Base-by-base conservation (phyloP, 495 filamentous ascomycete genomes). In the Penicillium canariense region DNA sequence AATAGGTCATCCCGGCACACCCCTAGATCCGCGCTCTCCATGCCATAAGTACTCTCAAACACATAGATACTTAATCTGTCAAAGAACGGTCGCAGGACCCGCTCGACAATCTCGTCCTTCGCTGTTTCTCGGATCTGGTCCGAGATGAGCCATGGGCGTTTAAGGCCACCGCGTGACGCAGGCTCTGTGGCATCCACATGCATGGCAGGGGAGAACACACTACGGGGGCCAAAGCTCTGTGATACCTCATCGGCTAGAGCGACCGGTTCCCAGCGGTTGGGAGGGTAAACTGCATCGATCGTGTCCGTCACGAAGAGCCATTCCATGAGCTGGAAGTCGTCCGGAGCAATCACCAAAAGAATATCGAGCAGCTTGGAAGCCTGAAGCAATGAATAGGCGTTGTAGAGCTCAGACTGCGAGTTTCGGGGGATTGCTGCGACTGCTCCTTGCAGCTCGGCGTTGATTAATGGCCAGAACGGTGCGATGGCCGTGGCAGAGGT, bases 231-330 rank as follows among this genome's bases (percentile, higher is more conserved):
- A 0, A 97, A 74, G 54, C 84, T 87, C 59, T 94, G 89, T 0
- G 89, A 87, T 7, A 98, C 74, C 61, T 93, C 89, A 58, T 98
- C 94, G 15, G 88, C 87, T 10, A 97, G 78, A 1, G 91, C 90
- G 4, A 87, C 76, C 1, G 92, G 83, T 49, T 84, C 79, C 73
- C 85, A 88, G 45, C 78, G 72, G n/a, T 82, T 69, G 1, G 91
- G 86, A 14, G 87, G 84, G 64, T 97, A 97, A 20, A 97, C 90
- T 1, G 95, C 91, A 65, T 99, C 94, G 59, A 96, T 92, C 31
- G 92, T 97, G 66, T 99, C 95, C 5, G 91, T 93, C 22, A 97
- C 84, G 68, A 95, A 99, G 15, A 97, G 81, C 94, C 94, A 99
- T 74, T 96, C 90, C 50, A 91, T 82, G 34, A 96, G 78, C 67